A percentile compares a stretch with the other conserved stretches of the same genome.
Evolutionary conservation across 2,329 filamentous ascomycete species (phyloP).

Genomic region (Colletotrichum sp.): DNA sequence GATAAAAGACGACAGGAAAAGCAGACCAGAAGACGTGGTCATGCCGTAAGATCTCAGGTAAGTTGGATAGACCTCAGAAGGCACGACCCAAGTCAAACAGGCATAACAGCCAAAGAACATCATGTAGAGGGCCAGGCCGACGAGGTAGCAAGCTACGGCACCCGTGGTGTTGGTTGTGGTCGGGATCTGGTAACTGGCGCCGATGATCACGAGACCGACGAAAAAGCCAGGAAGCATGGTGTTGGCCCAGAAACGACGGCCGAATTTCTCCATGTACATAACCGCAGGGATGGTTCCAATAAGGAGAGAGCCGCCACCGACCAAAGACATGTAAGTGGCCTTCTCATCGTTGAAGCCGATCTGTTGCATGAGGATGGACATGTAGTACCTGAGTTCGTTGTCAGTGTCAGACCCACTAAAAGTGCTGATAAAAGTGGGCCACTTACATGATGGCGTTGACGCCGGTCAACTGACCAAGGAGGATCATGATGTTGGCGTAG

Average conservation of each 20-base stretch:
- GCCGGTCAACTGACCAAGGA: conserved; percentile 73
- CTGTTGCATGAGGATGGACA: conserved; percentile 68
- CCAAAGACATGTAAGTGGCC: conserved; percentile 76
- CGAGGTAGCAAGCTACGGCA: conserved; percentile 66
- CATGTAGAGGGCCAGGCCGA: conserved; percentile 72
- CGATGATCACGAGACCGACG: conserved; percentile 70
- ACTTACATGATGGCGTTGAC: conserved; percentile 69
- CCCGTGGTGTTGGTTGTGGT: conserved; percentile 47
- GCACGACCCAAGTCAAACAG: conserved; percentile 69
- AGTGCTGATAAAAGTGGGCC: no score
- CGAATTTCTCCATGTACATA: conserved; percentile 74
- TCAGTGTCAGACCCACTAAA: no score
- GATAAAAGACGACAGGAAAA: conserved; percentile 75
- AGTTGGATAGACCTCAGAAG: conserved; percentile 74
- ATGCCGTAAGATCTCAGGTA: conserved; percentile 77
- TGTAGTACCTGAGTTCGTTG: conserved; percentile 53
- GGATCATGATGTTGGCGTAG: conserved; percentile 73
- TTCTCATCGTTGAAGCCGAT: conserved; percentile 69
- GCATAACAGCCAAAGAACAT: conserved; percentile 70
- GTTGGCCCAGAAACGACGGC: conserved; percentile 77
- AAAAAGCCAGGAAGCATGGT: conserved; percentile 76
- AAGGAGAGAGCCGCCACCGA: conserved; percentile 71
- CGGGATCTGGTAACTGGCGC: conserved; percentile 64
- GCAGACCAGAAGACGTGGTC: conserved; percentile 70
- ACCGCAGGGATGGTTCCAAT: conserved; percentile 72